Evolutionary conservation across 768 basidiomycete species (phyloP).

Genomic region (Lentinula guzmanii): DNA sequence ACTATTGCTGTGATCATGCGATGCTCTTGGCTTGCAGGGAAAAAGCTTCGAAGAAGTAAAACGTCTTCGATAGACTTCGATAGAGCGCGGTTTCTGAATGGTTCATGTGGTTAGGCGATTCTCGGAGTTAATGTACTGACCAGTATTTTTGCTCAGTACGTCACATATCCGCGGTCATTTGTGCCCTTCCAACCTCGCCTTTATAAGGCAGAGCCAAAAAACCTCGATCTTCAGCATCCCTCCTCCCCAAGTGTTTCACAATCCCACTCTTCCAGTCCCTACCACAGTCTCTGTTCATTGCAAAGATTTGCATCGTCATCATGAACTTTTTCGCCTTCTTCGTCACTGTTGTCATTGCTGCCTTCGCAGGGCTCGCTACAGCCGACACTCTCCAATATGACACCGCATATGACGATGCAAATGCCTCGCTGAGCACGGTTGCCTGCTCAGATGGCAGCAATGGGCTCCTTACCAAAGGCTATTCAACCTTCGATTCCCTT

Average conservation of each 20-base stretch:
- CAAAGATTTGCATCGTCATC: not conserved
- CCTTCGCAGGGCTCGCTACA: constrained; percentile 16
- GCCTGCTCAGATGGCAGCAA: constrained; percentile 38
- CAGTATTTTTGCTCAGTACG: not conserved
- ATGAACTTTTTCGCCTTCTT: constrained; percentile 17
- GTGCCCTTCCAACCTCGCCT: not conserved
- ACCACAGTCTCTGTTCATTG: too few relatives aligned
- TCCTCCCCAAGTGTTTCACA: not conserved
- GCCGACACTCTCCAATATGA: constrained; percentile 36
- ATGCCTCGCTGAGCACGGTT: constrained; percentile 32
- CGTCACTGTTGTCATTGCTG: constrained; percentile 16
- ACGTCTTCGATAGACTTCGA: not conserved
- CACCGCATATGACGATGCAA: constrained; percentile 39
- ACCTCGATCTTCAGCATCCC: not conserved
- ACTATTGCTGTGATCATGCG: not conserved
- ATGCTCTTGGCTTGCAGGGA: not conserved
- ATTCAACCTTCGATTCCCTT: constrained; percentile 42
- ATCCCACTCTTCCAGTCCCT: not conserved
- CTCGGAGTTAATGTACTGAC: not conserved
- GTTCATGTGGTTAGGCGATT: not conserved
- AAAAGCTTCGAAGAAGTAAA: not conserved
- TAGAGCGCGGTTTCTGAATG: not conserved
- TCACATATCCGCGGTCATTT: not conserved
- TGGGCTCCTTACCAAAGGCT: constrained; percentile 30
- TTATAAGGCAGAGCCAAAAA: not conserved